Conservation (phyloP, 352 stramenopile genomes). For the Phytopythium delawarense region DNA sequence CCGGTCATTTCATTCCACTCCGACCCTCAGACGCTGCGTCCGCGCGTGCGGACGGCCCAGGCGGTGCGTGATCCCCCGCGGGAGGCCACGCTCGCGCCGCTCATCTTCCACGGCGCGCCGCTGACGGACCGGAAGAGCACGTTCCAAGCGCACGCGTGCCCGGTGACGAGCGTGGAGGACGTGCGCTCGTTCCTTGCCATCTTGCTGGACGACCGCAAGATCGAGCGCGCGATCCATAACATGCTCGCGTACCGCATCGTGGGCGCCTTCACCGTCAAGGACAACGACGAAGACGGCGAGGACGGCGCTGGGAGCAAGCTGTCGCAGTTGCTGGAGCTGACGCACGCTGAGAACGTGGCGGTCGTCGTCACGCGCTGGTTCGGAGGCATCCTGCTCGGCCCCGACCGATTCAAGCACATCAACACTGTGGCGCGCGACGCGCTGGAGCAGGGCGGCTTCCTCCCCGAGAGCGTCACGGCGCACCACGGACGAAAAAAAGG, state of each 20-base stretch:
- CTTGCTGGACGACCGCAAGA: constrained; percentile 78
- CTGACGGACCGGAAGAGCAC: constrained; percentile 83
- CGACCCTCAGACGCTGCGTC: constrained; percentile 54
- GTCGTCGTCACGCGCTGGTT: constrained; percentile 86
- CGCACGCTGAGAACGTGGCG: constrained; percentile 73
- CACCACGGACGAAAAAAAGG: constrained; percentile 40
- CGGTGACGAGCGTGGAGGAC: constrained; percentile 60
- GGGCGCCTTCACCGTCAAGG: constrained; percentile 63
- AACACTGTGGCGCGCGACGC: constrained; percentile 64
- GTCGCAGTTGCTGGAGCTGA: constrained; percentile 76
- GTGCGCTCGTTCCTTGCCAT: constrained; percentile 76
- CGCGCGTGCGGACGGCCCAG: constrained; percentile 59
- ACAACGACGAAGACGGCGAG: constrained; percentile 87
- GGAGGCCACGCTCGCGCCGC: constrained; percentile 40
- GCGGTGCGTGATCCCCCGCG: constrained; percentile 48
- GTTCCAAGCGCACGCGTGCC: constrained; percentile 71
- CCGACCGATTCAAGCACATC: constrained; percentile 88
- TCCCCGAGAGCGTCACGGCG: constrained; percentile 17
- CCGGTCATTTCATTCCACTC: constrained; percentile 31
- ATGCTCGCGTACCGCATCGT: constrained; percentile 87
- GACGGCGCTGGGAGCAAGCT: constrained; percentile 78
- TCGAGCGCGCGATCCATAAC: constrained; percentile 84
- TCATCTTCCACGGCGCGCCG: constrained; percentile 64
- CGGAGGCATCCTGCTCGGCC: constrained; percentile 74
- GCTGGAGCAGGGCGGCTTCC: constrained; percentile 68